Conservation (phyloP, 371 early-diverging fungal genomes). For the Actinomucor elegans region DNA sequence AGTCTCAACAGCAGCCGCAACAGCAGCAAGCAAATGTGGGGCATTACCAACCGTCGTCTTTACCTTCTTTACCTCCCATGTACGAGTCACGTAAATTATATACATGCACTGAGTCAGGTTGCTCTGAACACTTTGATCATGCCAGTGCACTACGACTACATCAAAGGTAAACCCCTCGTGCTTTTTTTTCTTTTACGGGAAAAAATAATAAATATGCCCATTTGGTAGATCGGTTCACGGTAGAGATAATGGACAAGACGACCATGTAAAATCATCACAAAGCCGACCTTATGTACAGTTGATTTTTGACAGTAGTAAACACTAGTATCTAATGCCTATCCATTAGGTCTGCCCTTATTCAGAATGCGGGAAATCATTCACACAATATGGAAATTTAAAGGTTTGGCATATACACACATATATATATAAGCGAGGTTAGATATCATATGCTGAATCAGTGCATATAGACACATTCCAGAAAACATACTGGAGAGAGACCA, state of each 20-base stretch:
- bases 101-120: conserved; percentile 18
- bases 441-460: too few relatives aligned
- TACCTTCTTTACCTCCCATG: conserved; percentile 1
- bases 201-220: too few relatives aligned
- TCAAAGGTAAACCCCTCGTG: conserved; percentile 24
- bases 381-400: conserved; percentile 63
- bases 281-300: conserved; percentile 22
- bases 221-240: conserved; percentile 23
- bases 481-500: conserved; percentile 70
- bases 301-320: not conserved
- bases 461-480: conserved; percentile 72
- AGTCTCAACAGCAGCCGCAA: not conserved
- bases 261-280: conserved; percentile 5
- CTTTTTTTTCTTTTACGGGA: too few relatives aligned
- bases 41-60: not conserved
- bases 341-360: conserved; percentile 26
- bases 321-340: not conserved
- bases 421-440: too few relatives aligned
- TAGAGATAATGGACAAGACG: not conserved
- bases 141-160: conserved; percentile 15
- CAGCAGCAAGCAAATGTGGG: conserved; percentile 1
- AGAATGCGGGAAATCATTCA: conserved; percentile 53
- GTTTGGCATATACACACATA: conserved; percentile 35
- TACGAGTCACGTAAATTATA: conserved; percentile 24
- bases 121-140: conserved; percentile 20